Evolutionary conservation across 495 filamentous ascomycete species (phyloP), one percentile per base, ranked within the genome.

Genomic region (Lasiosphaeria ovina): DNA sequence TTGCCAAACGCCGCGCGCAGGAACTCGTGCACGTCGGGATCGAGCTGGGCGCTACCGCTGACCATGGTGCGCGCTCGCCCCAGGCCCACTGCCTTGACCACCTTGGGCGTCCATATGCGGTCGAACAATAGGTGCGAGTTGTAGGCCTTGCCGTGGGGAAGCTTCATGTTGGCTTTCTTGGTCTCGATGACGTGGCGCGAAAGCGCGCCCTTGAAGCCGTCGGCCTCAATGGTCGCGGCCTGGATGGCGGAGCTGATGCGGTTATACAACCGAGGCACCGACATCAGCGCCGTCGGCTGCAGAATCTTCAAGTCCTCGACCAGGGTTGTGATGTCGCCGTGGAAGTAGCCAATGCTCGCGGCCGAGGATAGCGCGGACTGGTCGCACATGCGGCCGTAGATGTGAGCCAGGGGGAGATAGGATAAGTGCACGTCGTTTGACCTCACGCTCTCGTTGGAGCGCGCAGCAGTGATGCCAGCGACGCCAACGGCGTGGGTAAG

Each of bases 381-480:
- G 70, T 98, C 94, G 12, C 81, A 77, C 60, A 96, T 79, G 58
- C 94, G 89, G 57, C 89, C 88, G 72, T 89, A 98, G 62, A 98
- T 98, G 72, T 98, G 94, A 36, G 94, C 94, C 6, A 97, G 81
- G 2, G 94, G 94, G 32, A 98, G 85, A 73, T 98, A 98, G 2
- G 94, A 98, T 62, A 88, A 81, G 49, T 85, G 76, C 6, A 85
- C 78, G 61, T 95, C 89, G 58, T 76, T 78, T 8, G 73, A 60
- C 1, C 62, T 57, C 49, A 84, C 78, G 17, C 76, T 74, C 51
- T 83, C 75, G 31, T 82, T 76, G 53, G 76, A 65, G 35, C 89
- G 76, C 47, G 81, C 82, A 38, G 77, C 75, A 5, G 86, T 79
- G 45, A 89, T 80, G 24, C 87, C 91, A 2, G 91, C 85, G 4